Percentiles rank a stretch among this genome's conserved stretches.
Conservation (phyloP, 805 yeast genomes). For the Ogataea thermomethanolica region DNA sequence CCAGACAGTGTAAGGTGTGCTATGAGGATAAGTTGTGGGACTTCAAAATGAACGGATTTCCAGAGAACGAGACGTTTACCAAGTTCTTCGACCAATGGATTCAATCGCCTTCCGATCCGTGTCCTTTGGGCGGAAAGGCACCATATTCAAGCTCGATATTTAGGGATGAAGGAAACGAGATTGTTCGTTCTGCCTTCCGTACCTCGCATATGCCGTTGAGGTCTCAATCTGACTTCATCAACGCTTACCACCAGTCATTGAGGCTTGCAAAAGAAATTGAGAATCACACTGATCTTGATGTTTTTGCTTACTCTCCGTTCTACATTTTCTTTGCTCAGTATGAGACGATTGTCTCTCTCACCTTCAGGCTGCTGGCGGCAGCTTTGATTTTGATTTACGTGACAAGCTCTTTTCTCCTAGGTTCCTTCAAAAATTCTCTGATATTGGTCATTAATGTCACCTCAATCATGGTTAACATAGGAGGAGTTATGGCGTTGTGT, state of each 20-base stretch:
- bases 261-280: conserved; percentile 60
- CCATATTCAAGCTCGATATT: conserved; percentile 69
- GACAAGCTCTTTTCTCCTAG: conserved; percentile 56
- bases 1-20: conserved; percentile 72
- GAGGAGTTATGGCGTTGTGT: conserved; percentile 76
- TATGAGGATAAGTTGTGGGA: conserved; percentile 62
- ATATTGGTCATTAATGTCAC: conserved; percentile 56
- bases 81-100: conserved; percentile 79
- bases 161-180: conserved; percentile 36
- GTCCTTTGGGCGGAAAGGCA: conserved; percentile 95
- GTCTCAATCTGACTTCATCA: conserved; percentile 80
- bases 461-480: conserved; percentile 66
- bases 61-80: conserved; percentile 67
- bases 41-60: conserved; percentile 77
- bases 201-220: conserved; percentile 75
- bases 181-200: conserved; percentile 67
- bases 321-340: conserved; percentile 93
- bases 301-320: conserved; percentile 91
- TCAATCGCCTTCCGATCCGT: conserved; percentile 73
- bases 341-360: conserved; percentile 54
- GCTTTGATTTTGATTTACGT: conserved; percentile 52
- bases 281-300: conserved; percentile 38
- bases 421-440: conserved; percentile 59
- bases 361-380: conserved; percentile 48
- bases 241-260: conserved; percentile 69